Base-by-base conservation (phyloP, 2,329 filamentous ascomycete species). In the Fusarium sp. region DNA sequence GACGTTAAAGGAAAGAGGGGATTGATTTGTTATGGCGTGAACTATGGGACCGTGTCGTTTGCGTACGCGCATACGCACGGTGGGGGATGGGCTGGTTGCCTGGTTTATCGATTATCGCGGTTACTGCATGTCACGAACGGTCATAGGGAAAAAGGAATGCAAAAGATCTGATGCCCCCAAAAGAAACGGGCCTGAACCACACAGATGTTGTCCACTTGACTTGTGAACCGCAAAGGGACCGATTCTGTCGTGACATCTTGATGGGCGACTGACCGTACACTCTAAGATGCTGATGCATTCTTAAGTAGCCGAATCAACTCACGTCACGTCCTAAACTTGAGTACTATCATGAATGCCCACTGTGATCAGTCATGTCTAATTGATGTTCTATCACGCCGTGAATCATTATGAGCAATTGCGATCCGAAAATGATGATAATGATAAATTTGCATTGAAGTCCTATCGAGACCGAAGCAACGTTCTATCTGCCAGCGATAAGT, bases 81-180 rank as follows among this genome's bases (percentile, higher is more conserved):
- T 42, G 73, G 63, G 73, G 34, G 73, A 76, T 73, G 72, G 77
- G 73, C 77, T 71, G 68, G 77, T 77, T 76, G 75, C 76, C 77
- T 75, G 75, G 77, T 76, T 77, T 79, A 76, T 79, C 74, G 75
- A 78, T 79, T 80, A 76, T 79, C 74, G 77, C 78, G 76, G 74
- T 77, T 78, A 77, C 79, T 83, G 78, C 82, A 83, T 83, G 78
- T 81, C 80, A 82, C 79, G 83, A 77, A 80, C 76, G 78, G 82
- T 81, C 80, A 81, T 80, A 82, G 79, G 82, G 82, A 83, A 83
- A 80, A 83, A 79, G 78, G 78, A 79, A 81, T 77, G 76, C 78
- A 79, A 78, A 78, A 79, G 71, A 77, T 78, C 74, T 77, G 75
- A 79, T 76, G 75, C 75, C 77, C 75, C 74, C 57, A 64, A 69